Conservation (phyloP, 192 early-diverging fungal genomes). For the Obelidium mucronatum region DNA sequence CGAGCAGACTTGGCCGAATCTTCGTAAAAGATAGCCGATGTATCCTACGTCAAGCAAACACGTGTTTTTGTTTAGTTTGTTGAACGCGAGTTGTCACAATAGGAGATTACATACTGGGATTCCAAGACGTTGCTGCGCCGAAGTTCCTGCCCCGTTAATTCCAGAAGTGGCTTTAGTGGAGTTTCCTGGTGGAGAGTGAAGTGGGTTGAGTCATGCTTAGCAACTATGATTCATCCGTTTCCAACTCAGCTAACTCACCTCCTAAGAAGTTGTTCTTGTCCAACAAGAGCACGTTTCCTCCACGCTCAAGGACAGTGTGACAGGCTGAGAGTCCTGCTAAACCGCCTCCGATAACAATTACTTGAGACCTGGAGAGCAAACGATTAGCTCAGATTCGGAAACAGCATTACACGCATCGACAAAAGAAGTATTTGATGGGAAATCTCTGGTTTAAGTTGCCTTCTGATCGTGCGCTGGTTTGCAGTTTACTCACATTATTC, state of each 20-base stretch:
- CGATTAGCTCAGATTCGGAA: too few relatives aligned
- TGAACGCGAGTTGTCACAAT: background rate
- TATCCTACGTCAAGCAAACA: slow-evolving; percentile 63
- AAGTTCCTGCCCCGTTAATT: slow-evolving; percentile 94
- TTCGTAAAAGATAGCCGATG: slow-evolving; percentile 81
- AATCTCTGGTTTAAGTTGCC: too few relatives aligned
- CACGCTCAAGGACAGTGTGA: slow-evolving; percentile 85
- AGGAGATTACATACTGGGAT: slow-evolving; percentile 54
- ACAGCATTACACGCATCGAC: too few relatives aligned
- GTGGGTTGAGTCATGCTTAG: background rate
- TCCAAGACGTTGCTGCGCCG: slow-evolving; percentile 74
- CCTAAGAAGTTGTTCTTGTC: slow-evolving; percentile 93
- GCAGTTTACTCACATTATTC: too few relatives aligned
- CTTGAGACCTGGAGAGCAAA: slow-evolving; percentile 38
- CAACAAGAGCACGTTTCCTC: slow-evolving; percentile 81
- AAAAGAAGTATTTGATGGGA: too few relatives aligned
- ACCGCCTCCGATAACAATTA: slow-evolving; percentile 91
- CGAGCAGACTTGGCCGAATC: slow-evolving; percentile 89
- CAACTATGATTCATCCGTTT: background rate
- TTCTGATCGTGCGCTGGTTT: too few relatives aligned
- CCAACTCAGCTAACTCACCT: slow-evolving; percentile 45
- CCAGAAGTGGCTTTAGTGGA: slow-evolving; percentile 98
- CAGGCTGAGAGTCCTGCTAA: slow-evolving; percentile 83
- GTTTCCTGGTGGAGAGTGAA: slow-evolving; percentile 68
- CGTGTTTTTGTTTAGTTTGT: background rate